Evolutionary conservation across 495 filamentous ascomycete genomes (phyloP).

Genomic region (Penicillium steckii): DNA sequence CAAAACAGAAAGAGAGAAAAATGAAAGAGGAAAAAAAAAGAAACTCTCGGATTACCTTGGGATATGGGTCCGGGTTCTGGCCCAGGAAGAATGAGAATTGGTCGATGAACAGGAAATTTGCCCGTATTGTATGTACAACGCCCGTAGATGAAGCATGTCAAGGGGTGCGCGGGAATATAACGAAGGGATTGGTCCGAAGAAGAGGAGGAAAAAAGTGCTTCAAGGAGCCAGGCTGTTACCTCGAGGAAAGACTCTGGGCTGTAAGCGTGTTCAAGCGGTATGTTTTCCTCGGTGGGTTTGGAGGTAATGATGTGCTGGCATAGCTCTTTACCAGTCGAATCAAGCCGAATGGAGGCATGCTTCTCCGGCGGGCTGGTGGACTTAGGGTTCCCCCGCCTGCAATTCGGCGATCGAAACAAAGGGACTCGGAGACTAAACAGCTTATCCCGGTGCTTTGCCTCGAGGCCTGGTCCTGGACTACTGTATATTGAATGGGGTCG

Average conservation of each 20-base stretch:
- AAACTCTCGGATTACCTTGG: conserved; percentile 1
- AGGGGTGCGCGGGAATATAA: conserved; percentile 4
- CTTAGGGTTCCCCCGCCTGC: conserved; percentile 17
- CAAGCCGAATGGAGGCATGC: conserved; percentile 39
- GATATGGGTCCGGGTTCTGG: conserved; percentile 11
- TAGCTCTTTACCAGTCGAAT: conserved; percentile 74
- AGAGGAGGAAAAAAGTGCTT: not conserved
- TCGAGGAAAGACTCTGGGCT: not conserved
- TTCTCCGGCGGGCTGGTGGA: conserved; percentile 11
- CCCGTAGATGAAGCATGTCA: conserved; percentile 2
- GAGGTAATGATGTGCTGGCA: conserved; percentile 82
- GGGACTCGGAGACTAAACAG: conserved; percentile 11
- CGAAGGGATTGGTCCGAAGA: not conserved
- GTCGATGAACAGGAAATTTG: conserved; percentile 1
- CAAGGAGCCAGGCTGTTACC: not conserved
- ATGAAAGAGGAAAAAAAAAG: not conserved
- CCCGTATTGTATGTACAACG: conserved; percentile 10
- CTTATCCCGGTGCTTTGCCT: not conserved
- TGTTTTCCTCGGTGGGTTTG: conserved; percentile 25
- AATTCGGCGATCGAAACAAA: conserved; percentile 25
- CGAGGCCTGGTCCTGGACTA: not conserved
- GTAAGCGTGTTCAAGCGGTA: conserved; percentile 19
- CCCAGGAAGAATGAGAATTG: not conserved
- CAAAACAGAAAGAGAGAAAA: conserved; percentile 8
- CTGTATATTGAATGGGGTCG: not conserved